These are phyloP conservation scores for Trifolium repens DNA, from an alignment of 306 rosid genomes.

Conservation along the genomic window DNA sequence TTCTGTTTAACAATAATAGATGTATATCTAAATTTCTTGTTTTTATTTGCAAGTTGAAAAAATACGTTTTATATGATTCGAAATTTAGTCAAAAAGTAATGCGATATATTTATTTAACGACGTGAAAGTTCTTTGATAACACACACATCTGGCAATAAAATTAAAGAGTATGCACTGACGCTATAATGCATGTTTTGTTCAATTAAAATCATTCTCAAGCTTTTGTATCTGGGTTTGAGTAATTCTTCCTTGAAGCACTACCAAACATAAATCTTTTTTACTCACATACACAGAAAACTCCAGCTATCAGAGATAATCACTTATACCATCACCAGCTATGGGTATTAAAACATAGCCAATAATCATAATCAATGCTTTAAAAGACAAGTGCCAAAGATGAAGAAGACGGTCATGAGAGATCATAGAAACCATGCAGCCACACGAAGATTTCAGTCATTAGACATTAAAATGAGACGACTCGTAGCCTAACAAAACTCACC, in stretches of 20 bases:
- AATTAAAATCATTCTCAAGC: no score
- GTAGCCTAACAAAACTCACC: no score
- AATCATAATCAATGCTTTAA: not conserved
- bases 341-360: not conserved
- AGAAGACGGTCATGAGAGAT: not conserved
- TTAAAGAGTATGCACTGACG: no score
- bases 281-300: not conserved
- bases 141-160: no score
- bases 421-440: not conserved
- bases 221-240: no score
- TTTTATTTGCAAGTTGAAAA: not conserved
- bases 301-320: conserved; percentile 30
- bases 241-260: no score
- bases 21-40: not conserved
- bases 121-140: not conserved
- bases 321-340: conserved; percentile 1
- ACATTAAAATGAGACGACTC: no score
- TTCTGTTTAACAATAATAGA: no score
- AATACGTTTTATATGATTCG: not conserved
- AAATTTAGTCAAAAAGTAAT: not conserved
- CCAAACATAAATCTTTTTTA: no score
- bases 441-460: no score
- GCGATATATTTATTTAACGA: not conserved
- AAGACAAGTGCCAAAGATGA: not conserved
- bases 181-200: no score